Percentiles rank a stretch among this genome's conserved stretches.
Evolutionary conservation across 768 basidiomycete genomes (phyloP).

Genomic region (Tricholoma sp.): DNA sequence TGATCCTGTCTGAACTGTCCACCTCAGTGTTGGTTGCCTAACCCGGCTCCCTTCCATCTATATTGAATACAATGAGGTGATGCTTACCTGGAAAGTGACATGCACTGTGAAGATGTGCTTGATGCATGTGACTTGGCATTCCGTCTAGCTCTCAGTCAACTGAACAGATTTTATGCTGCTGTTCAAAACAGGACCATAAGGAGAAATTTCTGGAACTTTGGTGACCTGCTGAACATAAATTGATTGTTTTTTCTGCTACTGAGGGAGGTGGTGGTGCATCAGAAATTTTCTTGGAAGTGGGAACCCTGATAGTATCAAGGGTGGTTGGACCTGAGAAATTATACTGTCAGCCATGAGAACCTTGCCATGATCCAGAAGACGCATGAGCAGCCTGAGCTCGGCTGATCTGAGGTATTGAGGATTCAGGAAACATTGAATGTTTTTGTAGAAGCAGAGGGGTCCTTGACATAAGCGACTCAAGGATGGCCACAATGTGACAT

Average conservation of each 20-base stretch:
- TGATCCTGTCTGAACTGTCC: too few relatives aligned
- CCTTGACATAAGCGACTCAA: slow-evolving; percentile 91
- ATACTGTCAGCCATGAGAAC: slow-evolving; percentile 5
- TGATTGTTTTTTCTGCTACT: slow-evolving; percentile 83
- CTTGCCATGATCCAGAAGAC: slow-evolving; percentile 19
- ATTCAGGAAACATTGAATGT: slow-evolving; percentile 82
- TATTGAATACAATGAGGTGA: too few relatives aligned
- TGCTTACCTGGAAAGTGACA: slow-evolving; percentile 88
- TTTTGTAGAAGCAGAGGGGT: slow-evolving; percentile 59
- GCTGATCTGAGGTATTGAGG: slow-evolving; percentile 93
- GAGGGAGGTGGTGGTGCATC: slow-evolving; percentile 70
- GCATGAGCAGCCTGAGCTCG: slow-evolving; percentile 85
- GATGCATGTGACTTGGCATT: slow-evolving; percentile 94
- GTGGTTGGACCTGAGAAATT: slow-evolving; percentile 65
- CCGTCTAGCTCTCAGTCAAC: slow-evolving; percentile 95
- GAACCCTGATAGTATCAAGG: slow-evolving; percentile 78
- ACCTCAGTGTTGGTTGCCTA: too few relatives aligned
- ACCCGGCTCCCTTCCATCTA: too few relatives aligned
- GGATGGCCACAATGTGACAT: slow-evolving; percentile 40
- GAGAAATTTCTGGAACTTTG: slow-evolving; percentile 79
- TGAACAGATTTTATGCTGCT: slow-evolving; percentile 70
- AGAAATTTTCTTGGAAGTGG: slow-evolving; percentile 51
- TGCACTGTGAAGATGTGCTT: slow-evolving; percentile 97
- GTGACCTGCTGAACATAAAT: slow-evolving; percentile 81
- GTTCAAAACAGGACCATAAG: slow-evolving; percentile 82